Evolutionary conservation across 208 protist species (phyloP).

Genomic region (Histomonas meleagridis): DNA sequence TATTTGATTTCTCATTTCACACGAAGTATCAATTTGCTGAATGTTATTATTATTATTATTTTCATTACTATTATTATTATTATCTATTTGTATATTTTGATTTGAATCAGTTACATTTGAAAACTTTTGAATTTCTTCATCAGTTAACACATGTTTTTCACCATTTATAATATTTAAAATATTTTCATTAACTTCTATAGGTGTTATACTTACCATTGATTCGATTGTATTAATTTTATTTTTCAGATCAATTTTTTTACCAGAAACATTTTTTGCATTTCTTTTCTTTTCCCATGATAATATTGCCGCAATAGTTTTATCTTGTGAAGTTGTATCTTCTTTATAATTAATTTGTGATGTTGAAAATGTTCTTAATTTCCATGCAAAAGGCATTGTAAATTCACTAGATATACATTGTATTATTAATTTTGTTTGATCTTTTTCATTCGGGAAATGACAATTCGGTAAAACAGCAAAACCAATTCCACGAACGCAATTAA

Average conservation of each 20-base stretch:
- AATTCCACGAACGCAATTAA: not conserved
- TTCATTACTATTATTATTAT: too few relatives aligned
- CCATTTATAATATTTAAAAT: not conserved
- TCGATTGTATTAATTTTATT: not conserved
- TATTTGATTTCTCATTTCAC: too few relatives aligned
- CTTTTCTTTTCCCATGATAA: not conserved
- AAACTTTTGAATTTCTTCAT: not conserved
- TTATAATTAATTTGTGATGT: not conserved
- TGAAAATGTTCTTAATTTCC: not conserved
- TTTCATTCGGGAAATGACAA: not conserved
- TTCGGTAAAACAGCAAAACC: not conserved
- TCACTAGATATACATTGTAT: not conserved
- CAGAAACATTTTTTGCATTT: not conserved
- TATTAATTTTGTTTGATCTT: not conserved
- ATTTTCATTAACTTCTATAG: not conserved
- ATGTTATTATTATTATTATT: too few relatives aligned
- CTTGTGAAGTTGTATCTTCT: not conserved
- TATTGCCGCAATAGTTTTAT: slow-evolving; percentile 16
- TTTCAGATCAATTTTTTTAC: not conserved
- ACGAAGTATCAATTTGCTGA: too few relatives aligned
- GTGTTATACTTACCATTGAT: not conserved
- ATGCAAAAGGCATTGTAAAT: not conserved
- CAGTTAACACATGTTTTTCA: not conserved
- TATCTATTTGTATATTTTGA: too few relatives aligned
- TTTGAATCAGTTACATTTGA: too few relatives aligned